These are phyloP conservation scores for Capronia americana DNA, from an alignment of 2,329 filamentous ascomycete genomes.

Conservation along the genomic window DNA sequence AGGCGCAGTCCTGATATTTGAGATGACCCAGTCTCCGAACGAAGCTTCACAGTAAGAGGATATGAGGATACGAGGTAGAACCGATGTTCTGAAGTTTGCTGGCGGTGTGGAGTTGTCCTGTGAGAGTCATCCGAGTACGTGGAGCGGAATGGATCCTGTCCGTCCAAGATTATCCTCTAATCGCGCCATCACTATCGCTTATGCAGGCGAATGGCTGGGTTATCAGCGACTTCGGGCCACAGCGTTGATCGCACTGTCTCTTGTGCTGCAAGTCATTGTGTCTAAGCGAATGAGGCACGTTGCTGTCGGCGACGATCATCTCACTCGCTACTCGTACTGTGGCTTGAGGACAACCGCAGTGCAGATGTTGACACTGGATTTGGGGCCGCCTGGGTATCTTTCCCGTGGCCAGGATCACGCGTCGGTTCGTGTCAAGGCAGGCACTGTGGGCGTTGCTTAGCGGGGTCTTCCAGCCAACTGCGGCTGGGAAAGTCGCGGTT, in stretches of 20 bases:
- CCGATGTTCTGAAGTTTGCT: background rate
- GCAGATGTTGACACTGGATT: background rate
- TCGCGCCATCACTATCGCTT: constrained; percentile 18
- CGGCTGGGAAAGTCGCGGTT: constrained; percentile 15
- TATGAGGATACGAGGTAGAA: background rate
- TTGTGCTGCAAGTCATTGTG: constrained; percentile 2
- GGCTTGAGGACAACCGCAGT: background rate
- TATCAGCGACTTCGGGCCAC: background rate
- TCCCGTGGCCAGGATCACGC: constrained; percentile 1
- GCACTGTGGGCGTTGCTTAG: constrained; percentile 3
- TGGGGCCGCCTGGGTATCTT: background rate
- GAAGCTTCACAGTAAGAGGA: background rate
- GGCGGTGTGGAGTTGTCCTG: constrained; percentile 16
- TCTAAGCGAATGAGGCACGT: background rate
- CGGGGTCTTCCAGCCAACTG: constrained; percentile 19
- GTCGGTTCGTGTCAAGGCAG: constrained; percentile 16
- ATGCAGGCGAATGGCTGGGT: constrained; percentile 20
- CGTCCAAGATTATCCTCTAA: background rate
- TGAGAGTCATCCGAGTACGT: constrained; percentile 1
- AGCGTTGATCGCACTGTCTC: constrained; percentile 8
- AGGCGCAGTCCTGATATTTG: background rate
- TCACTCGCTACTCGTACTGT: background rate
- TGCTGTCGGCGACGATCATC: background rate
- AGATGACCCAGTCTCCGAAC: background rate
- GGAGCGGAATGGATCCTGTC: background rate